Conservation (phyloP, 2,329 filamentous ascomycete species). For the Diaporthe aspalathi region DNA sequence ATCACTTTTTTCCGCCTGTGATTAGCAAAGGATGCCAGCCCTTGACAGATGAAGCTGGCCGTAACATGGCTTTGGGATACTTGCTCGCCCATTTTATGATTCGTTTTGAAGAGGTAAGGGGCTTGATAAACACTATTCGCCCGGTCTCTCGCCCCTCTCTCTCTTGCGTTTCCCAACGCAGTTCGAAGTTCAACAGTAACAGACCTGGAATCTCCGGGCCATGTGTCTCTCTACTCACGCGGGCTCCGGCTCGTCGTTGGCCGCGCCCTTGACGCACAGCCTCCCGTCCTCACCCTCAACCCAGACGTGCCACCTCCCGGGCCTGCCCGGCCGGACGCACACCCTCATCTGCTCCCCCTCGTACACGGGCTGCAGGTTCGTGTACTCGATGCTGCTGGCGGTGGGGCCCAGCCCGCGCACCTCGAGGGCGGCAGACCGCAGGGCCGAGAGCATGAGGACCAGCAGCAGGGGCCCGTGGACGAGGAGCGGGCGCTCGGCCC, state of each 20-base stretch:
- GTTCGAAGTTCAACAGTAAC: too few species aligned
- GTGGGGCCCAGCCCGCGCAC: conserved; percentile 41
- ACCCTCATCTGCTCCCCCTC: conserved; percentile 77
- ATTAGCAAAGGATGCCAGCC: too few species aligned
- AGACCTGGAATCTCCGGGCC: too few species aligned
- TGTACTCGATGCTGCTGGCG: conserved; percentile 75
- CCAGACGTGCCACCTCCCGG: conserved; percentile 69
- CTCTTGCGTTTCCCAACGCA: too few species aligned
- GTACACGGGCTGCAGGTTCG: conserved; percentile 85
- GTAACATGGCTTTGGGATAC: too few species aligned
- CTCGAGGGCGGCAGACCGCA: conserved; percentile 55
- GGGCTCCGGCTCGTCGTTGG: too few species aligned
- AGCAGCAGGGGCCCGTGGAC: conserved; percentile 90
- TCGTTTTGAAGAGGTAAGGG: too few species aligned
- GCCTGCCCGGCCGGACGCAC: conserved; percentile 65
- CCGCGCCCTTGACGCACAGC: conserved; percentile 70
- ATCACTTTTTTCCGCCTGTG: too few species aligned
- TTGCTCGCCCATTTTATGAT: too few species aligned
- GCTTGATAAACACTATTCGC: too few species aligned
- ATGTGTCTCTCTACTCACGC: background rate
- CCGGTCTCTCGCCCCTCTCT: too few species aligned
- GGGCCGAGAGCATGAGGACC: conserved; percentile 77
- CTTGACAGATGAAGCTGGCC: too few species aligned
- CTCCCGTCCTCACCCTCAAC: conserved; percentile 71
- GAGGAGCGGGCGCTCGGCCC: conserved; percentile 67